Base-by-base conservation (phyloP, 805 yeast species). In the Candida silvatica region DNA sequence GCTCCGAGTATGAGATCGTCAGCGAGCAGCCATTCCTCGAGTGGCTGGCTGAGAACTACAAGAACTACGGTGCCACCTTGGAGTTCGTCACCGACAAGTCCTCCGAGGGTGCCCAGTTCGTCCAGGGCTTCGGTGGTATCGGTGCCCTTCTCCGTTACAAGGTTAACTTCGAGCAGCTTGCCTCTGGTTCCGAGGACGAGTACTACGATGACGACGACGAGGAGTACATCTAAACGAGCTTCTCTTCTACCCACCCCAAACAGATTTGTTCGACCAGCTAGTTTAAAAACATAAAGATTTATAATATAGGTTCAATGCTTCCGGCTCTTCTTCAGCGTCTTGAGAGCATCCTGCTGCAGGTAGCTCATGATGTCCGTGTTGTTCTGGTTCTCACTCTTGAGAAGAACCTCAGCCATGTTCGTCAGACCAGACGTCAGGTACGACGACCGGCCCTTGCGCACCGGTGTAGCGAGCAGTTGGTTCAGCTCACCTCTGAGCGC, bases 81-180 rank as follows among this genome's bases (percentile, higher is more conserved):
- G 99, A 92, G 67, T 92, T 92, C 51, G 95, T 92, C 48, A 84
- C 97, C 34, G 97, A 92, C 67, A 79, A 86, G 65, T 83, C 95
- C 17, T 80, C 94, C 29, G 99, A 92, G 65, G 99, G 99, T 70
- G 94, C 97, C 31, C 99, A 92, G 68, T 92, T 92, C 62, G 94
- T 82, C 40, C 80, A 78, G 51, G 99, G 99, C 40, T 92, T 92
- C 56, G 99, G 99, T 81, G 99, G 98, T 66, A 75, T 92, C 47
- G 99, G 99, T 61, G 97, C 96, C 39, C 59, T 92, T 50, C 69
- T 92, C 59, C 86, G 99, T 67, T 92, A 92, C 66, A 87, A 87
- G 64, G 92, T 92, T 49, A 92, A 92, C 67, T 92, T 92, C 53
- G 98, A 92, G 61, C 97, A 87, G 69, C 74, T 92, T 56, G 82